Evolutionary conservation across 2,329 filamentous ascomycete species (phyloP).

Genomic region (Akanthomyces dipterigenus): DNA sequence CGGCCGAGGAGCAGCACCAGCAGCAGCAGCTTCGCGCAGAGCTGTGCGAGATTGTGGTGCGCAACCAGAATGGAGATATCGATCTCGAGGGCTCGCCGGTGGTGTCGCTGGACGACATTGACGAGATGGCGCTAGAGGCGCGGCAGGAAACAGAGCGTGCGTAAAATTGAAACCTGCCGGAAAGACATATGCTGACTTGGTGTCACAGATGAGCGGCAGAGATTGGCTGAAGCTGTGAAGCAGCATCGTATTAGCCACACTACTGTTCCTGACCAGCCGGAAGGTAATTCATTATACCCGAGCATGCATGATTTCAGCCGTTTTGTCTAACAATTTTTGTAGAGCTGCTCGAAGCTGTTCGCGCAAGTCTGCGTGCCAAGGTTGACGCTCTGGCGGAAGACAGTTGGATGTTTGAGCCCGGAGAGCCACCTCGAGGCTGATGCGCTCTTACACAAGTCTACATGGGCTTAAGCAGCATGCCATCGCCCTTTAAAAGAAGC

Average conservation of each 20-base stretch:
- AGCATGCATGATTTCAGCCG: not conserved
- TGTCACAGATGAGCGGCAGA: conserved; percentile 50
- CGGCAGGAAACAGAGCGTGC: conserved; percentile 49
- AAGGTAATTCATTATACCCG: conserved; percentile 42
- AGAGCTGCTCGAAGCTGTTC: conserved; percentile 66
- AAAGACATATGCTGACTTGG: not conserved
- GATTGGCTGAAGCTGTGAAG: conserved; percentile 54
- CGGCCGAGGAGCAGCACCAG: conserved; percentile 27
- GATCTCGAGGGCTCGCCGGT: conserved; percentile 52
- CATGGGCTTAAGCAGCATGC: not conserved
- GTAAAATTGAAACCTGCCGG: conserved; percentile 16
- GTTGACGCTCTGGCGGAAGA: conserved; percentile 71
- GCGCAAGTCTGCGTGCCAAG: conserved; percentile 63
- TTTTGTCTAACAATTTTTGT: conserved; percentile 14
- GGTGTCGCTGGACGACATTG: conserved; percentile 46
- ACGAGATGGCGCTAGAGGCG: conserved; percentile 50
- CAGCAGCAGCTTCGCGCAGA: conserved; percentile 26
- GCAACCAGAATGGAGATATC: conserved; percentile 56
- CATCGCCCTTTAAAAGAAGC: not conserved
- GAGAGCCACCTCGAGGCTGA: conserved; percentile 41
- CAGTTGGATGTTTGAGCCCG: conserved; percentile 84
- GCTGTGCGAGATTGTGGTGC: conserved; percentile 52
- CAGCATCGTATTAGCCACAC: conserved; percentile 52
- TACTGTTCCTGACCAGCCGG: conserved; percentile 53
- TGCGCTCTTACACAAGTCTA: conserved; percentile 13